Percentiles rank a stretch among this genome's conserved stretches.
Evolutionary conservation across 441 rosid genomes (phyloP).

Genomic region (Kokia cookei): DNA sequence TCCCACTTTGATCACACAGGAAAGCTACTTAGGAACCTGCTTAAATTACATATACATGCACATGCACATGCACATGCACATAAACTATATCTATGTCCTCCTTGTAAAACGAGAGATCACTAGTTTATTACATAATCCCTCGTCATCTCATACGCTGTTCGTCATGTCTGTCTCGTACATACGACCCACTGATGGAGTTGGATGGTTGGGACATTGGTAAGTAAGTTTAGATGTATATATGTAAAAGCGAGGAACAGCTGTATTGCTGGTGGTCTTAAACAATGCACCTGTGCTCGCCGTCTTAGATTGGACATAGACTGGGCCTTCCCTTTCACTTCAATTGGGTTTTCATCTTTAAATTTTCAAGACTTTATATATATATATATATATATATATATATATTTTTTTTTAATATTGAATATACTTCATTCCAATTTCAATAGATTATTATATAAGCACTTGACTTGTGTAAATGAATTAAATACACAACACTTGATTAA

Average conservation of each 20-base stretch:
- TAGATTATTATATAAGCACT: neutral
- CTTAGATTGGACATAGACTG: slow-evolving; percentile 1
- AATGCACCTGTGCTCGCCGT: slow-evolving; percentile 9
- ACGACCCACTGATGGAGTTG: neutral
- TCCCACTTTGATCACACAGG: slow-evolving; percentile 1
- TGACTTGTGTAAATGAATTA: neutral
- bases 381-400: no score
- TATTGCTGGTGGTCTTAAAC: slow-evolving; percentile 18
- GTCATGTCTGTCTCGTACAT: neutral
- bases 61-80: neutral
- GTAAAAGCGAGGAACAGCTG: slow-evolving; percentile 19
- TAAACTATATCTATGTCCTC: slow-evolving; percentile 11
- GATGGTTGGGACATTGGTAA: neutral
- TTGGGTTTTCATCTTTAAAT: neutral
- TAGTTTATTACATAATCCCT: neutral
- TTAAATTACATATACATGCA: neutral
- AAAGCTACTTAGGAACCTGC: slow-evolving; percentile 3
- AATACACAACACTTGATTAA: neutral
- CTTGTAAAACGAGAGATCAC: neutral
- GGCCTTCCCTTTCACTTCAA: slow-evolving; percentile 8
- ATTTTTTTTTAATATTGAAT: no score
- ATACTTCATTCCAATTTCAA: no score
- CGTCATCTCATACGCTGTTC: neutral
- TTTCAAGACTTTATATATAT: no score
- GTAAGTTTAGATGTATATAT: neutral